Base-by-base conservation (phyloP, 768 basidiomycete species). In the Phaeotremella skinneri region DNA sequence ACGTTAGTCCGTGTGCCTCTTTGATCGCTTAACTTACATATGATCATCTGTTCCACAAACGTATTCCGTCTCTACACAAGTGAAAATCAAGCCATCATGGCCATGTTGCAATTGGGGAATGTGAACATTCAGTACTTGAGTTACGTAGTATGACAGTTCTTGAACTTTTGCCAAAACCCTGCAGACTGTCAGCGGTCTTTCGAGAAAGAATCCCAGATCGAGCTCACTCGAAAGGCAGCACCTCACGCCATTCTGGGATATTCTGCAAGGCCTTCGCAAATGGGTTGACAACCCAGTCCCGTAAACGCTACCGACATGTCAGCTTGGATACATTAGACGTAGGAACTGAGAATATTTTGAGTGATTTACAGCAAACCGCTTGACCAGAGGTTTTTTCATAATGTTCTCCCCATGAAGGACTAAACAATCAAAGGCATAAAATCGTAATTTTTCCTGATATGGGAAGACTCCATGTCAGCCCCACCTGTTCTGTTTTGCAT, bases 51-150 rank as follows among this genome's bases (percentile, higher is more conserved):
- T 98, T 2, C 89, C 91, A 0, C 85, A 67, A 9, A 81, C 80
- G 67, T 99, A 99, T 0, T 85, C 84, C 4, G 91, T 84, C 72
- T 83, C 87, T 9, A 88, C 90, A 68, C 89, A 88, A 1, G 96
- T 98, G 75, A 97, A 99, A 68, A 99, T 94, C 56, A 99, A 84
- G 0, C 96, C 96, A 67, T 99, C 96, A 62, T 88, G 93, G 3
- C 85, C 91, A 70, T 99, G 96, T 64, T 91, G 87, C 4, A 98
- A 79, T 14, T 81, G 81, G 4, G 92, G 90, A 47, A 99, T 87
- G 61, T 92, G 88, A 50, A 87, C 81, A 29, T 81, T 81, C 70
- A 98, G 88, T 14, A 98, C 91, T 56, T 88, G 85, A 54, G 90
- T 87, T 52, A 92, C 85, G 55, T 85, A 84, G 69, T 99, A 98